Conservation (phyloP, 2,329 filamentous ascomycete species). For the Fusarium sublunatum region DNA sequence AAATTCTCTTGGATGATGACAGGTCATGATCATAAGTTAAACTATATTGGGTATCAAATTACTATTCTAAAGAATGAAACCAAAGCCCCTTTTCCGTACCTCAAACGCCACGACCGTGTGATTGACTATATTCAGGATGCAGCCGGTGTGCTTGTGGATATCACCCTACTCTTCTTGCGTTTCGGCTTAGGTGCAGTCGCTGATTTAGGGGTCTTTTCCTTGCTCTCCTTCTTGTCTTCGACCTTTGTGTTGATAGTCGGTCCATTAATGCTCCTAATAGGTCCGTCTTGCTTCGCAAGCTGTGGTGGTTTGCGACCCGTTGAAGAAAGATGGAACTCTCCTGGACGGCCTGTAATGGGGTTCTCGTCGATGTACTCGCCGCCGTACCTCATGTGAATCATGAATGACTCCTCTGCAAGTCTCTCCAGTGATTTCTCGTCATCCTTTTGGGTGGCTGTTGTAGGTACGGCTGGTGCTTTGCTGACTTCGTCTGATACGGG, state of each 20-base stretch:
- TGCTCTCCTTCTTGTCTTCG: conserved; percentile 60
- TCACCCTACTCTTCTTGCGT: conserved; percentile 62
- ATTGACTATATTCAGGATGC: conserved; percentile 38
- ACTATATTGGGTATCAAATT: conserved; percentile 44
- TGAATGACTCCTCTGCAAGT: conserved; percentile 68
- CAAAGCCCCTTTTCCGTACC: not conserved
- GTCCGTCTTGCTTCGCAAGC: conserved; percentile 45
- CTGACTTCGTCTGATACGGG: conserved; percentile 51
- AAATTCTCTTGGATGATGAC: not conserved
- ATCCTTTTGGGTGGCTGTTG: conserved; percentile 50
- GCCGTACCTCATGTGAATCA: conserved; percentile 68
- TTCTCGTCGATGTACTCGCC: conserved; percentile 76
- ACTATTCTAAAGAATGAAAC: conserved; percentile 15
- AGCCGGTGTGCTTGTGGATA: conserved; percentile 50
- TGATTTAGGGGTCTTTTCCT: conserved; percentile 59
- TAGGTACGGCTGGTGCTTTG: conserved; percentile 36
- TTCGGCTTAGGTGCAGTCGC: conserved; percentile 57
- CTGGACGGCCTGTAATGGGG: conserved; percentile 73
- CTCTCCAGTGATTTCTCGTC: conserved; percentile 57
- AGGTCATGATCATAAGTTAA: conserved; percentile 7
- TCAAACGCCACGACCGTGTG: conserved; percentile 18
- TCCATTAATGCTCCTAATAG: conserved; percentile 51
- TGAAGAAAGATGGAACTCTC: conserved; percentile 72
- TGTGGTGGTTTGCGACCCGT: conserved; percentile 65
- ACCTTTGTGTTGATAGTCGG: conserved; percentile 56